Evolutionary conservation across 805 yeast genomes (phyloP).

Genomic region (Nakazawaea wickerhamii): DNA sequence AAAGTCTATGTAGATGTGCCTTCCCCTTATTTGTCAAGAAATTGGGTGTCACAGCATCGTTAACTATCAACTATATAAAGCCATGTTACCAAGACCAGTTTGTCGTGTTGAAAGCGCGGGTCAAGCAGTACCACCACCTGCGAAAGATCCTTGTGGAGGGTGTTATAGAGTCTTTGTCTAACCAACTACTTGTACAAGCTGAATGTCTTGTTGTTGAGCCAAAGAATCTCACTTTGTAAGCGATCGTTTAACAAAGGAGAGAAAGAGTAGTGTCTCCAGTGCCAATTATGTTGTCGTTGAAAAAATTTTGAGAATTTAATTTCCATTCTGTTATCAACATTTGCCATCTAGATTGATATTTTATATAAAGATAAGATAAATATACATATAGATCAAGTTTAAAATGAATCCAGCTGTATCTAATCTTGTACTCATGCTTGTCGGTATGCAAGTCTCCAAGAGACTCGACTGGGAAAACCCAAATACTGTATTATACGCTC

Average conservation of each 20-base stretch:
- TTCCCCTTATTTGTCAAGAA: conserved; percentile 40
- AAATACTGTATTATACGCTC: conserved; percentile 61
- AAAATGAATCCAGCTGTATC: conserved; percentile 83
- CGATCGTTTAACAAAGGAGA: neutral
- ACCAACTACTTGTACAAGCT: conserved; percentile 4
- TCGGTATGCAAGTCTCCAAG: conserved; percentile 93
- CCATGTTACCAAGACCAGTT: conserved; percentile 36
- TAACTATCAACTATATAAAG: conserved; percentile 34
- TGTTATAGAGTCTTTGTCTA: conserved; percentile 29
- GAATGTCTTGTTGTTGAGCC: conserved; percentile 13
- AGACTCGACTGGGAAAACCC: conserved; percentile 87
- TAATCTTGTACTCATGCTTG: conserved; percentile 85
- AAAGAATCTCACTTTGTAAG: conserved; percentile 2
- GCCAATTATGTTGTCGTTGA: neutral
- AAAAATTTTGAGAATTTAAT: no score
- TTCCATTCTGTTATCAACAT: no score
- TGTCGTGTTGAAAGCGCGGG: conserved; percentile 33
- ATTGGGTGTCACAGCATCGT: conserved; percentile 46
- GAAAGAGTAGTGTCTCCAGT: neutral
- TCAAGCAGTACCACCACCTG: conserved; percentile 29
- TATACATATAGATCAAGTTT: neutral
- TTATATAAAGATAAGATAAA: no score
- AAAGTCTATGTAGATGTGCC: conserved; percentile 46
- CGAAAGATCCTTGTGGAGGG: conserved; percentile 38
- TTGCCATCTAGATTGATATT: no score